Conservation (phyloP, 2,329 filamentous ascomycete species). For the Colletotrichum cordylinicola region DNA sequence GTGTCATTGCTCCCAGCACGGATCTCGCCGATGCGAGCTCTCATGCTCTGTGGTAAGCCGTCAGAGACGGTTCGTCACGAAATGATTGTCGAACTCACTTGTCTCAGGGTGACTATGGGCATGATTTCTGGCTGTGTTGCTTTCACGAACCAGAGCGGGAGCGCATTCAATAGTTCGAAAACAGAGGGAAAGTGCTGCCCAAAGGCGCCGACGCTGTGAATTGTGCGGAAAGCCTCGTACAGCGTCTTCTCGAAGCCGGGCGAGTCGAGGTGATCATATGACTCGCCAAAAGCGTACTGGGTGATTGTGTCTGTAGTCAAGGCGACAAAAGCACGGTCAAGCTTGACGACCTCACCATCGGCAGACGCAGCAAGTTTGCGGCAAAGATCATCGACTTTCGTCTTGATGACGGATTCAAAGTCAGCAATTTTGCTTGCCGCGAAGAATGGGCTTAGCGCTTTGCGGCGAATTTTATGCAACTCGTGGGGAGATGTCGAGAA, state of each 20-base stretch:
- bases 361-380: conserved; percentile 26
- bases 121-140: conserved; percentile 26
- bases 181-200: conserved; percentile 32
- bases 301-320: conserved; percentile 41
- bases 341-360: conserved; percentile 15
- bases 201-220: conserved; percentile 30
- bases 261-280: conserved; percentile 33
- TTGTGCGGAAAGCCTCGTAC: conserved; percentile 28
- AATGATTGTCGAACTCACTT: background rate
- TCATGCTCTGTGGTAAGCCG: background rate
- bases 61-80: background rate
- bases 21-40: background rate
- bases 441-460: conserved; percentile 38
- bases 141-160: conserved; percentile 26
- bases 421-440: background rate
- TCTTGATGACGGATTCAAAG: conserved; percentile 25
- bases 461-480: conserved; percentile 37
- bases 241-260: conserved; percentile 29
- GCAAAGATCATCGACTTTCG: conserved; percentile 33
- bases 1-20: conserved; percentile 6
- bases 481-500: conserved; percentile 40
- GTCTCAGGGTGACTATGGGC: conserved; percentile 25
- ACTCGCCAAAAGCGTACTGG: conserved; percentile 41
- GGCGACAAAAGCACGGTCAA: conserved; percentile 31
- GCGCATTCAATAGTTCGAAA: conserved; percentile 28